phyloP scores from a whole-genome alignment of 768 basidiomycete species.

The Kwoniella mangroviensis region DNA sequence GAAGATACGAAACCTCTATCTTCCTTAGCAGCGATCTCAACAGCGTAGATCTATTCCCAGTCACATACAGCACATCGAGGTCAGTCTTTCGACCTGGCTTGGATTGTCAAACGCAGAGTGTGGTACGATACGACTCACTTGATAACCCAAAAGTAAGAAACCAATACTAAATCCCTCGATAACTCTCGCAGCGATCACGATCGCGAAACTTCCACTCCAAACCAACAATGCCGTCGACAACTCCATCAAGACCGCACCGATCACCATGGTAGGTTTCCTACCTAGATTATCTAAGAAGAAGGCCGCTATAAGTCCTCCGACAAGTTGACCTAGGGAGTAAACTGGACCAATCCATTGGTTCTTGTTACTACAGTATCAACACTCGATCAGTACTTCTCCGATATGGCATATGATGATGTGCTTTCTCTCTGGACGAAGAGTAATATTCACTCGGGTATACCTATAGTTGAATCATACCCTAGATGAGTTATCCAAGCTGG shows the following conservation, averaged over 20 bases:
- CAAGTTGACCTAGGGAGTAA: slow-evolving; percentile 42
- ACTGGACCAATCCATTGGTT: slow-evolving; percentile 49
- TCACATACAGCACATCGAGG: no score
- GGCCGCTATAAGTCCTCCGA: slow-evolving; percentile 39
- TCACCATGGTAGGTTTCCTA: slow-evolving; percentile 33
- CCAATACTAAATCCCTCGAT: slow-evolving; percentile 43
- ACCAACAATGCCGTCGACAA: slow-evolving; percentile 38
- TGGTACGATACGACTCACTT: slow-evolving; percentile 18
- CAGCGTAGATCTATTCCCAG: slow-evolving; percentile 35
- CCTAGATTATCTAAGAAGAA: slow-evolving; percentile 41
- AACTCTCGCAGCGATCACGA: slow-evolving; percentile 42
- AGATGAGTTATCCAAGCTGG: slow-evolving; percentile 38
- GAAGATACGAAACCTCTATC: slow-evolving; percentile 43
- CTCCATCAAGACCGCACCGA: slow-evolving; percentile 38
- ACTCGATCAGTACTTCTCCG: not conserved
- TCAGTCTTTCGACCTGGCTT: no score
- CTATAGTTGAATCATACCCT: slow-evolving; percentile 28
- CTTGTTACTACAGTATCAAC: slow-evolving; percentile 4
- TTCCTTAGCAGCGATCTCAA: slow-evolving; percentile 44
- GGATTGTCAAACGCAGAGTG: no score
- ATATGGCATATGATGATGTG: not conserved
- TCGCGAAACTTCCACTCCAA: slow-evolving; percentile 28
- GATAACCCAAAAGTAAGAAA: slow-evolving; percentile 40
- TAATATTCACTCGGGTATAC: slow-evolving; percentile 37
- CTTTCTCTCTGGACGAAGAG: no score